These are phyloP conservation scores for Asclepias syriaca DNA, from an alignment of 257 asterid species.

Conservation along the genomic window DNA sequence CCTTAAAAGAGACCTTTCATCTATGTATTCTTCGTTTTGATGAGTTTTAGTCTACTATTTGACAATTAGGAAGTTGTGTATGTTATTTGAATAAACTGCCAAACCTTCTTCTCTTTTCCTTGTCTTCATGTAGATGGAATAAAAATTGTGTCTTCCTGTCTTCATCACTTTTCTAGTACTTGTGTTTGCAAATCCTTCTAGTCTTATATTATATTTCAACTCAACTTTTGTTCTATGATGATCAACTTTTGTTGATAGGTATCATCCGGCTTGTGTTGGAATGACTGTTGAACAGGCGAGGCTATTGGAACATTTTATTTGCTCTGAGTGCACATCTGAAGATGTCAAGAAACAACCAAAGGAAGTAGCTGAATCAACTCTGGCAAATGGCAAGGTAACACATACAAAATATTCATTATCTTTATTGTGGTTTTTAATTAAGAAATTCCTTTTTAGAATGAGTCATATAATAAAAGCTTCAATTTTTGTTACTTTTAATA, in stretches of 20 bases:
- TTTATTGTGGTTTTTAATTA: background rate
- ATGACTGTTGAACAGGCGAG: conserved; percentile 48
- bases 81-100: background rate
- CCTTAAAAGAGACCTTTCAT: background rate
- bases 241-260: conserved; percentile 36
- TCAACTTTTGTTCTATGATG: background rate
- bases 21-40: background rate
- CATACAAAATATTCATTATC: background rate
- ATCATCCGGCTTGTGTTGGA: conserved; percentile 64
- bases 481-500: background rate
- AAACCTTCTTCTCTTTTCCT: background rate
- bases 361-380: conserved; percentile 12
- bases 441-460: background rate
- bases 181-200: background rate
- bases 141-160: background rate
- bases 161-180: background rate
- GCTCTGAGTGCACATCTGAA: conserved; percentile 43
- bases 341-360: conserved; percentile 31
- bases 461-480: background rate
- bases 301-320: conserved; percentile 37
- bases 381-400: conserved; percentile 32
- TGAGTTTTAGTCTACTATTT: background rate
- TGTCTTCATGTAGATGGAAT: background rate
- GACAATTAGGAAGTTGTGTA: background rate
- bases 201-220: background rate